A percentile compares a stretch with the other conserved stretches of the same genome.
Conservation (phyloP, 768 basidiomycete genomes). For the Russula virescens region DNA sequence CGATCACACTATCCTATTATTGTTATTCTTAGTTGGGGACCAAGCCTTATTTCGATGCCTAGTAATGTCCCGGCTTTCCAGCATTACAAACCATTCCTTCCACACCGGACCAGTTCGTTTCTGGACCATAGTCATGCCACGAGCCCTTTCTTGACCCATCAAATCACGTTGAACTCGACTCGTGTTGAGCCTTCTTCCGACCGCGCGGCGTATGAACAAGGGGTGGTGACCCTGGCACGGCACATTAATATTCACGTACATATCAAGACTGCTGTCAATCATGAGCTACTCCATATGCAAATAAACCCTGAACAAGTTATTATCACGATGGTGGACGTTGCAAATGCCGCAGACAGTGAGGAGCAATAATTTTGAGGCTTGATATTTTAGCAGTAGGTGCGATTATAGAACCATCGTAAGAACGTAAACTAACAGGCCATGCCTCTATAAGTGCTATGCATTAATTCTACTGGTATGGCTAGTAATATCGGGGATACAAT, state of each 20-base stretch:
- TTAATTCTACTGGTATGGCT: constrained; percentile 10
- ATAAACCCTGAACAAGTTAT: constrained; percentile 11
- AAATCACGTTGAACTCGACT: constrained; percentile 17
- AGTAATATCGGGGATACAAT: constrained; percentile 7
- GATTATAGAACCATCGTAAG: constrained; percentile 11
- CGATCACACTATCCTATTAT: constrained; percentile 45
- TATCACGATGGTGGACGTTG: not conserved
- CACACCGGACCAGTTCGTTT: constrained; percentile 16
- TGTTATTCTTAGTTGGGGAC: constrained; percentile 60
- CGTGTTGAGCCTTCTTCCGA: not conserved
- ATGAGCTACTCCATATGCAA: constrained; percentile 16
- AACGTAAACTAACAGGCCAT: constrained; percentile 5
- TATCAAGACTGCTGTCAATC: constrained; percentile 10
- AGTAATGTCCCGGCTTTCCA: constrained; percentile 25
- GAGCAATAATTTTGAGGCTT: not conserved
- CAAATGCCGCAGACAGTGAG: not conserved
- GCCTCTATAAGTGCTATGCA: not conserved
- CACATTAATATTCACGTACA: constrained; percentile 11
- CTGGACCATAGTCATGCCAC: not conserved
- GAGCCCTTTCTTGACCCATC: constrained; percentile 15
- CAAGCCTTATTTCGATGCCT: constrained; percentile 31
- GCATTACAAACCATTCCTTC: constrained; percentile 51
- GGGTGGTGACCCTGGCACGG: not conserved
- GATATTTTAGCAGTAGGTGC: not conserved
- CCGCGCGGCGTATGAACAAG: not conserved